Evolutionary conservation across 2,329 filamentous ascomycete species (phyloP).

Genomic region (Fusarium redolens): DNA sequence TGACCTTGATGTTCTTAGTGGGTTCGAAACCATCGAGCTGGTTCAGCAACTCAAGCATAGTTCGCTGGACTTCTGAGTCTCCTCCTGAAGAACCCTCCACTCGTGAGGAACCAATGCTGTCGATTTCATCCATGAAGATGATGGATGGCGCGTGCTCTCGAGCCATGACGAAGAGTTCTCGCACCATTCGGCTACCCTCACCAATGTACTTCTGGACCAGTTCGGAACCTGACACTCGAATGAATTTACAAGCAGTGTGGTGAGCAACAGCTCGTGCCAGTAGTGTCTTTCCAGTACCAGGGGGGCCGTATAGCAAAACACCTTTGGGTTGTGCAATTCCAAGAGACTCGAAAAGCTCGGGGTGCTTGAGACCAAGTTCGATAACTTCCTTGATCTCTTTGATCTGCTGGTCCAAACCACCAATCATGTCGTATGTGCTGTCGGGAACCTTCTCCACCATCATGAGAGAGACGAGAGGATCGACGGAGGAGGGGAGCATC

Average conservation of each 20-base stretch:
- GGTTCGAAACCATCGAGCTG: conserved; percentile 99
- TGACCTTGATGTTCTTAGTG: conserved; percentile 99
- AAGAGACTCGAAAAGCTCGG: conserved; percentile 98
- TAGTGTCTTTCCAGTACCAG: conserved; percentile 96
- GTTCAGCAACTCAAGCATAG: conserved; percentile 98
- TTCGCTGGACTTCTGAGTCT: conserved; percentile 97
- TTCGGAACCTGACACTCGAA: conserved; percentile 94
- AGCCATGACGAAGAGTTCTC: conserved; percentile 99
- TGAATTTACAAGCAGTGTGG: conserved; percentile 99
- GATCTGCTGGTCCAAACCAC: conserved; percentile 97
- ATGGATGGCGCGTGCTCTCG: conserved; percentile 97
- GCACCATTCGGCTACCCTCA: conserved; percentile 97
- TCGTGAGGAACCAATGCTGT: conserved; percentile 96
- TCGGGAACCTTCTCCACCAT: conserved; percentile 99
- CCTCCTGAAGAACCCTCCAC: conserved; percentile 95
- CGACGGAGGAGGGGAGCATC: conserved; percentile 97
- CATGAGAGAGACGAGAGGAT: conserved; percentile 98
- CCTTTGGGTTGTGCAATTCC: conserved; percentile 99
- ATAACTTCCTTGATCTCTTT: conserved; percentile 99
- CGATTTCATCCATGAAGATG: conserved; percentile 99
- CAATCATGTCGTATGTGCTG: conserved; percentile 99
- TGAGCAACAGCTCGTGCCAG: conserved; percentile 95
- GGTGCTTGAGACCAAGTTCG: conserved; percentile 97
- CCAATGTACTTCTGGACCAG: conserved; percentile 99
- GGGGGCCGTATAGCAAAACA: conserved; percentile 94